A percentile compares a stretch with the other conserved stretches of the same genome.
phyloP scores from a whole-genome alignment of 2,329 filamentous ascomycete genomes.

The Sporothrix curviconia region DNA sequence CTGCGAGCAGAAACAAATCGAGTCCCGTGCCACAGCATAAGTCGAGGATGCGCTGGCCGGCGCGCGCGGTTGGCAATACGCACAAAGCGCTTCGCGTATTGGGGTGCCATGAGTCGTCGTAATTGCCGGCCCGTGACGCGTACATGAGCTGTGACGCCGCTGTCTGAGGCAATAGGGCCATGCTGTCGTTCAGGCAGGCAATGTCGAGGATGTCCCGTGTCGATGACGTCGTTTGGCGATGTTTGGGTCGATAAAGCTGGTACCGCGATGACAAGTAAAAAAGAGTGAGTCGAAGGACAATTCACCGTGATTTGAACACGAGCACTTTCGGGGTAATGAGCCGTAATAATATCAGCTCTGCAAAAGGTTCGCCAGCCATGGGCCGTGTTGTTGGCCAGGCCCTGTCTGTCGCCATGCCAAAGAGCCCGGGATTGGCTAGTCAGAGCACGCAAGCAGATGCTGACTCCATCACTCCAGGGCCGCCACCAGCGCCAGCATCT shows the following conservation, averaged over 20 bases:
- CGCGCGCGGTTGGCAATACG: slow-evolving; percentile 20
- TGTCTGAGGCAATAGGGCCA: neutral
- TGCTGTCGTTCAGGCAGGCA: too few relatives aligned
- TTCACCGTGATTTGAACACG: too few relatives aligned
- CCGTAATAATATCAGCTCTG: too few relatives aligned
- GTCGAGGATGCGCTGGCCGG: slow-evolving; percentile 26
- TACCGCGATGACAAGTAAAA: too few relatives aligned
- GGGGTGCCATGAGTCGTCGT: slow-evolving; percentile 31
- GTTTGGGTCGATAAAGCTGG: too few relatives aligned
- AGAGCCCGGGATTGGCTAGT: neutral
- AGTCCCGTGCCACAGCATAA: slow-evolving; percentile 33
- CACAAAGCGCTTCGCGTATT: slow-evolving; percentile 28
- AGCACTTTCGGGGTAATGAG: too few relatives aligned
- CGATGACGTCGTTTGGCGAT: neutral
- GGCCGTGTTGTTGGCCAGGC: neutral
- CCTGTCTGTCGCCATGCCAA: neutral
- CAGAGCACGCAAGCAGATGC: neutral
- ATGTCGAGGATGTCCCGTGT: neutral
- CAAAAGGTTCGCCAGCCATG: too few relatives aligned
- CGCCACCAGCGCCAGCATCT: too few relatives aligned
- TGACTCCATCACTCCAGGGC: neutral
- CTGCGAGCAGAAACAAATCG: slow-evolving; percentile 27
- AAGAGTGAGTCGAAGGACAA: too few relatives aligned
- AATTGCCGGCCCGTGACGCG: slow-evolving; percentile 25
- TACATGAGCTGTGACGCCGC: slow-evolving; percentile 27